phyloP scores from a whole-genome alignment of 2,329 filamentous ascomycete genomes.

The Ophiostoma ulmi region DNA sequence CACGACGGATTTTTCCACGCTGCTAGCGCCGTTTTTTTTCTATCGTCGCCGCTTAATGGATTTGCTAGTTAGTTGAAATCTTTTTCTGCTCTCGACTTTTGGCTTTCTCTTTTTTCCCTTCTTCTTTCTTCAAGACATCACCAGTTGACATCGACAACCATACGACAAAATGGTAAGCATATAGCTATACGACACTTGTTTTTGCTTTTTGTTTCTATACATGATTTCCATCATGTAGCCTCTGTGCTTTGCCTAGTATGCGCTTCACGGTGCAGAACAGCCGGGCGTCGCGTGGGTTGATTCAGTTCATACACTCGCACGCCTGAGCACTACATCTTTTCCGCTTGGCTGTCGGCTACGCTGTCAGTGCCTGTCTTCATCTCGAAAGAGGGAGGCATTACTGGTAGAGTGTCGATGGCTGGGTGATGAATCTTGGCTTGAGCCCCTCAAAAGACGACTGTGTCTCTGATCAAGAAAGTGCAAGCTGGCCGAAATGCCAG shows the following conservation, averaged over 20 bases:
- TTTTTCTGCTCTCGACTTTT: conserved; percentile 16
- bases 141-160: conserved; percentile 38
- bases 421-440: conserved; percentile 61
- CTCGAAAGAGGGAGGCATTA: conserved; percentile 35
- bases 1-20: conserved; percentile 24
- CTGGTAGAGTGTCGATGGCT: not conserved
- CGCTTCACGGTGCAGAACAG: conserved; percentile 26
- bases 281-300: conserved; percentile 24
- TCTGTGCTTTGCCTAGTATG: conserved; percentile 28
- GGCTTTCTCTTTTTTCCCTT: conserved; percentile 17
- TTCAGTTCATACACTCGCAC: conserved; percentile 17
- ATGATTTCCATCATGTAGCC: conserved; percentile 30
- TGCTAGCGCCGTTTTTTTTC: conserved; percentile 18
- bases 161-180: conserved; percentile 58
- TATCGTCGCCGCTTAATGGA: not conserved
- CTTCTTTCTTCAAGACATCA: conserved; percentile 29
- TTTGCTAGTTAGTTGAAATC: conserved; percentile 14
- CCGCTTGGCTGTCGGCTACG: conserved; percentile 18
- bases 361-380: conserved; percentile 33
- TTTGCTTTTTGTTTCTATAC: not conserved
- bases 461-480: conserved; percentile 40
- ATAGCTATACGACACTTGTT: conserved; percentile 33
- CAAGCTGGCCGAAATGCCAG: conserved; percentile 43
- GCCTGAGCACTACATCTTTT: conserved; percentile 24
- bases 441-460: conserved; percentile 38